Evolutionary conservation across 1,284 basidiomycete genomes (phyloP).

Genomic region (Trametes pubescens): DNA sequence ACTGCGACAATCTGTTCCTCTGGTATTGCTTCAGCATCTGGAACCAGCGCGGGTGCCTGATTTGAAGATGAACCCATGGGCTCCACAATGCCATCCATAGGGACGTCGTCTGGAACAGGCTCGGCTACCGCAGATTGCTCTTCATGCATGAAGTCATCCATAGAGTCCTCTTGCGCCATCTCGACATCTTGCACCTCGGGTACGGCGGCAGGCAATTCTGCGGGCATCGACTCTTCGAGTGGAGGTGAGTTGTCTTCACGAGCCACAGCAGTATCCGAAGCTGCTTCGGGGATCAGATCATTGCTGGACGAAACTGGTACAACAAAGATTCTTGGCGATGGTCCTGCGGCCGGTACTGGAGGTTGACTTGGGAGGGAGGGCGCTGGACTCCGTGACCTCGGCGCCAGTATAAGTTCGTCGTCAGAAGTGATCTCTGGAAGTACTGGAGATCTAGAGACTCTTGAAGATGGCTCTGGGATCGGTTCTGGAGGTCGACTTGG

Average conservation of each 20-base stretch:
- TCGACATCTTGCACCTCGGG: background rate
- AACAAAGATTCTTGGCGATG: too few species aligned
- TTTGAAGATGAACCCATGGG: background rate
- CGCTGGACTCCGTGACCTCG: too few species aligned
- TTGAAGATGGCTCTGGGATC: background rate
- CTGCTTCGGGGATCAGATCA: too few species aligned
- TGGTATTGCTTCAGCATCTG: background rate
- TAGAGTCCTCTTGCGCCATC: background rate
- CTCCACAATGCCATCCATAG: background rate
- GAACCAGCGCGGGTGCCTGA: background rate
- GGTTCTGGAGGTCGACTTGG: background rate
- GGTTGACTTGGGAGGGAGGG: too few species aligned
- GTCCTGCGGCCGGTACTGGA: too few species aligned
- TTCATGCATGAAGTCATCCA: background rate
- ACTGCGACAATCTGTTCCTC: background rate
- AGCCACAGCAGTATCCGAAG: background rate
- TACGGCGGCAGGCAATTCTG: background rate
- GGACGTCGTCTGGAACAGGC: background rate
- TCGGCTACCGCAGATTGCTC: background rate
- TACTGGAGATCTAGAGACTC: background rate
- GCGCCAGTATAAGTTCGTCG: background rate
- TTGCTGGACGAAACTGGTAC: too few species aligned
- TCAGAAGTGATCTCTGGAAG: background rate
- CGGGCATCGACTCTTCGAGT: background rate
- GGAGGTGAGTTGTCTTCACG: background rate